Evolutionary conservation across 345 rosid genomes (phyloP).

Genomic region (Moringa oleifera): DNA sequence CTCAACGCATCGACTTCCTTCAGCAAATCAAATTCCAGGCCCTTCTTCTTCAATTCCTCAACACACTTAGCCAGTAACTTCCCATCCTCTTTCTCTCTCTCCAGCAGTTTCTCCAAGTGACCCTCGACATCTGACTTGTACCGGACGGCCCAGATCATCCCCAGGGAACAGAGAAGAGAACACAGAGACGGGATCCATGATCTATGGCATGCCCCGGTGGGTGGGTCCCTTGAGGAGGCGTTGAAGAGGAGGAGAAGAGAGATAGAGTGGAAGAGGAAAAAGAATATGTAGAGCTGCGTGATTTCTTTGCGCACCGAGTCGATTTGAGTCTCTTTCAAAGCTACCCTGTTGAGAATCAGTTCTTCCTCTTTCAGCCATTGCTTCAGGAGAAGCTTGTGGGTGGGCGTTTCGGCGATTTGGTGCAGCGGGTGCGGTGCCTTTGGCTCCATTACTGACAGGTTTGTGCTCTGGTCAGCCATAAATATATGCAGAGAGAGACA

Average conservation of each 20-base stretch:
- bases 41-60: constrained; percentile 90
- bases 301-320: constrained; percentile 65
- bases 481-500: constrained; percentile 7
- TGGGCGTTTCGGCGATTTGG: constrained; percentile 84
- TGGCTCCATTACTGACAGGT: constrained; percentile 46
- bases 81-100: constrained; percentile 88
- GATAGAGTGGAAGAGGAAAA: constrained; percentile 86
- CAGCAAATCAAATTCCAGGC: constrained; percentile 79
- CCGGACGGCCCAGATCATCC: constrained; percentile 77
- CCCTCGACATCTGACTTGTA: constrained; percentile 74
- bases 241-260: constrained; percentile 74
- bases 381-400: constrained; percentile 89
- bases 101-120: constrained; percentile 71
- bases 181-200: constrained; percentile 87
- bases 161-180: constrained; percentile 62
- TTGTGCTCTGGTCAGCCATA: constrained; percentile 48
- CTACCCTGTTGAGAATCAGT: constrained; percentile 61
- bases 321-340: constrained; percentile 78
- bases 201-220: constrained; percentile 31
- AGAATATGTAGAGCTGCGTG: constrained; percentile 76
- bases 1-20: constrained; percentile 92
- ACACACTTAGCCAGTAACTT: constrained; percentile 72
- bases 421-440: constrained; percentile 70
- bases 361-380: constrained; percentile 97
- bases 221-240: constrained; percentile 31